A percentile compares a stretch with the other conserved stretches of the same genome.
Conservation (phyloP, 352 stramenopile species). For the Phytophthora sp. region DNA sequence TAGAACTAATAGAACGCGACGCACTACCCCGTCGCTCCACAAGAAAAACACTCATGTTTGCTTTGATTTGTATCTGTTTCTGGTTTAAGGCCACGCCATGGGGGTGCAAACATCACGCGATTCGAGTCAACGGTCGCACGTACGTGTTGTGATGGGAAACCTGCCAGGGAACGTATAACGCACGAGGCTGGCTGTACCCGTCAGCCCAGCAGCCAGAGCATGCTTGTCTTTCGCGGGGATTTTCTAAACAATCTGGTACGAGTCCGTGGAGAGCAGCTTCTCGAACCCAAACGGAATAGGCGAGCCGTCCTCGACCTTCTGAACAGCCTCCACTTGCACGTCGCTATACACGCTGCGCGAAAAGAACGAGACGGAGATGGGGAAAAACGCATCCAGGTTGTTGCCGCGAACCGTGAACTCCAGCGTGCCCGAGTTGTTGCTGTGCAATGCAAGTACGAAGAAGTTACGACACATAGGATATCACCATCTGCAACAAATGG, state of each 20-base stretch:
- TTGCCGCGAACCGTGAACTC: constrained; percentile 84
- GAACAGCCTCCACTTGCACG: constrained; percentile 77
- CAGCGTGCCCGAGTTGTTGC: constrained; percentile 82
- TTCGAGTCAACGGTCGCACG: constrained; percentile 22
- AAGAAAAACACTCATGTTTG: constrained; percentile 37
- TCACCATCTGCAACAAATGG: background rate
- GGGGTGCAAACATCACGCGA: constrained; percentile 22
- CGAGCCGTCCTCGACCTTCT: constrained; percentile 74
- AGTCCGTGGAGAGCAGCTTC: constrained; percentile 87
- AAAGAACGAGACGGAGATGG: constrained; percentile 90
- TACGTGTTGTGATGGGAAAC: constrained; percentile 23
- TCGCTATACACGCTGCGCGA: constrained; percentile 89
- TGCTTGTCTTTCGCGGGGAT: constrained; percentile 7
- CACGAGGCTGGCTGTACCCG: background rate
- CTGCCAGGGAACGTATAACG: constrained; percentile 13
- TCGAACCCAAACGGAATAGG: constrained; percentile 85
- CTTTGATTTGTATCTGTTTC: constrained; percentile 48
- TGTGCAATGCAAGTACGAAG: constrained; percentile 29
- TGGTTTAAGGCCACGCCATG: constrained; percentile 33
- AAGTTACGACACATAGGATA: constrained; percentile 11
- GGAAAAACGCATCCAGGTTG: constrained; percentile 88
- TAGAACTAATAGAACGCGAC: constrained; percentile 28
- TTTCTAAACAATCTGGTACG: constrained; percentile 90
- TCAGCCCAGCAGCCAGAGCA: constrained; percentile 16
- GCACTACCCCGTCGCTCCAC: constrained; percentile 10